Evolutionary conservation across 441 rosid species (phyloP).

Genomic region (Kokia cookei): DNA sequence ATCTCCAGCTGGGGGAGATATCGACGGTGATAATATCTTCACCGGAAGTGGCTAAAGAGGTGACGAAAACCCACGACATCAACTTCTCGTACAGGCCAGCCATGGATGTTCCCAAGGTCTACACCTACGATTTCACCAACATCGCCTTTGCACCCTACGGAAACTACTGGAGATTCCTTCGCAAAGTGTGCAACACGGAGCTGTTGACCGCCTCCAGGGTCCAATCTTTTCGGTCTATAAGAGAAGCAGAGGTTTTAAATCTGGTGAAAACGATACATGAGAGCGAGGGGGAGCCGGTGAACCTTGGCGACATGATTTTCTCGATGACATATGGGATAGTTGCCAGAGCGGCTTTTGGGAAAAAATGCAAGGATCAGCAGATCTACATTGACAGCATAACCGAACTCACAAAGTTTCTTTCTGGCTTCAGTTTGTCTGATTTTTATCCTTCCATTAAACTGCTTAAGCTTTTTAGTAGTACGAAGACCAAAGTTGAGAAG

Average conservation of each 20-base stretch:
- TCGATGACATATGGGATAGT: neutral
- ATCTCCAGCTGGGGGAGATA: constrained; percentile 1
- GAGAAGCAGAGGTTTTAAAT: neutral
- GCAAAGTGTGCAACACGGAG: neutral
- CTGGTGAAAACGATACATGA: neutral
- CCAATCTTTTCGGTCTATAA: neutral
- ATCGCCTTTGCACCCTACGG: constrained; percentile 1
- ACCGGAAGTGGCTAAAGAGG: neutral
- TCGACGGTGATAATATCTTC: neutral
- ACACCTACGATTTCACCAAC: neutral
- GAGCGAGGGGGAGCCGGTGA: neutral
- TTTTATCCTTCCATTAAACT: constrained; percentile 18
- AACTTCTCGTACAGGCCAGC: neutral
- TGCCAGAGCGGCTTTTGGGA: neutral
- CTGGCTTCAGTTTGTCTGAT: constrained; percentile 6
- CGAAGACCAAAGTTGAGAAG: neutral
- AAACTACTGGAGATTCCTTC: neutral
- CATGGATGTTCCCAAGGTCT: neutral
- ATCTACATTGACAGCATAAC: neutral
- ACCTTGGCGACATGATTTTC: neutral
- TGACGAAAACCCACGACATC: neutral
- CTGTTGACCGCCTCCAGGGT: neutral
- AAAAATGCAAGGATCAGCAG: constrained; percentile 21
- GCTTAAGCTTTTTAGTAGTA: constrained; percentile 11
- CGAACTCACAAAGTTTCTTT: neutral